A percentile compares a stretch with the other conserved stretches of the same genome.
phyloP scores from a whole-genome alignment of 805 yeast species.

The Vanderwaltozyma verrucispora region DNA sequence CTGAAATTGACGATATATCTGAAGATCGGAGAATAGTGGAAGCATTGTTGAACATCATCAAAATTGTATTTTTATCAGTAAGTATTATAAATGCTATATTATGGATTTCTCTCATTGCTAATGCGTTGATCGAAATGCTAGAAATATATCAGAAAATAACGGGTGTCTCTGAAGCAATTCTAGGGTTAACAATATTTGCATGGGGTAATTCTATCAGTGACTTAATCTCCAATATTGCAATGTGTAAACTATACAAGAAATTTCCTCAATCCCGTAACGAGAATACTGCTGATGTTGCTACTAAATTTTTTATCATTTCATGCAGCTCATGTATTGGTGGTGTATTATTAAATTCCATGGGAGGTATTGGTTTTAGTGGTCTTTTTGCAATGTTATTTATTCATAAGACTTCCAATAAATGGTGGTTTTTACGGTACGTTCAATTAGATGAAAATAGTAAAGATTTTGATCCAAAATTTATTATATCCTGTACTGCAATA shows the following conservation, averaged over 20 bases:
- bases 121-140: slow-evolving; percentile 27
- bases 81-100: slow-evolving; percentile 26
- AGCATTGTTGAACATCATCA: slow-evolving; percentile 8
- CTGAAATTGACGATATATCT: not conserved
- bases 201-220: slow-evolving; percentile 93
- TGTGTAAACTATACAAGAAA: slow-evolving; percentile 46
- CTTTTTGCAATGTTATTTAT: slow-evolving; percentile 32
- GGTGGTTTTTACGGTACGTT: slow-evolving; percentile 20
- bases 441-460: slow-evolving; percentile 9
- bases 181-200: slow-evolving; percentile 90
- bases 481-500: slow-evolving; percentile 19
- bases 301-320: slow-evolving; percentile 83
- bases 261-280: slow-evolving; percentile 14
- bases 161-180: slow-evolving; percentile 61
- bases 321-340: slow-evolving; percentile 92
- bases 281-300: slow-evolving; percentile 14
- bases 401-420: slow-evolving; percentile 7
- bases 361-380: slow-evolving; percentile 78
- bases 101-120: slow-evolving; percentile 27
- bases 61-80: slow-evolving; percentile 9
- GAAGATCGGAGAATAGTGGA: slow-evolving; percentile 11
- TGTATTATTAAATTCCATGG: slow-evolving; percentile 65
- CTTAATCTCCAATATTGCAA: slow-evolving; percentile 71
- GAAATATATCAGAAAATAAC: slow-evolving; percentile 25
- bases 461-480: slow-evolving; percentile 10